Evolutionary conservation across 2,329 filamentous ascomycete species (phyloP).

Genomic region (Fusarium temperatum): DNA sequence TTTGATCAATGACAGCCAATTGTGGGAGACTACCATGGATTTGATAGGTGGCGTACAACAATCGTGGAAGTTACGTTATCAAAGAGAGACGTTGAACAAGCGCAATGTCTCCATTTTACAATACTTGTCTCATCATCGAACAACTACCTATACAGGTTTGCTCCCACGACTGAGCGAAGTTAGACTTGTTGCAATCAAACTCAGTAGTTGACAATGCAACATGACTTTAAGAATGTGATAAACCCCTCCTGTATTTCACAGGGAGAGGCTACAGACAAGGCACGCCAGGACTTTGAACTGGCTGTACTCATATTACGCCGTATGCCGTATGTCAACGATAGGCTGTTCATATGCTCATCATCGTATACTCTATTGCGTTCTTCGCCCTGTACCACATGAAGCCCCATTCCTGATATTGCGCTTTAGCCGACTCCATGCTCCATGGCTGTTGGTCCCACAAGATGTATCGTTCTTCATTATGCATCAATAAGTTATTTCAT

Average conservation of each 20-base stretch:
- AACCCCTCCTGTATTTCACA: neutral
- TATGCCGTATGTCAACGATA: neutral
- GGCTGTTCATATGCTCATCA: neutral
- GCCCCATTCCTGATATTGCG: neutral
- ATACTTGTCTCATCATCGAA: neutral
- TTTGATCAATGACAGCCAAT: neutral
- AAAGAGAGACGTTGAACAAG: neutral
- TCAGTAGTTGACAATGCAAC: neutral
- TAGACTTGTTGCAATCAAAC: neutral
- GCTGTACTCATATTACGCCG: neutral
- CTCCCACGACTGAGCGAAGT: neutral
- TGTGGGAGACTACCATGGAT: too few relatives aligned
- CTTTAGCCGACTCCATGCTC: neutral
- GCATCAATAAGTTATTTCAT: neutral
- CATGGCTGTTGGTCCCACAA: neutral
- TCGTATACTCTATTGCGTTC: neutral
- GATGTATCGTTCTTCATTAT: constrained; percentile 10
- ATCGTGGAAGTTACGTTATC: neutral
- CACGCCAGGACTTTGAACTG: neutral
- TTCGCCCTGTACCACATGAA: neutral
- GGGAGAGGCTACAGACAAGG: neutral
- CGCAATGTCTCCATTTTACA: neutral
- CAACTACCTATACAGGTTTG: neutral
- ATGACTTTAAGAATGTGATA: neutral
- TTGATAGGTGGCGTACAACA: neutral